Base-by-base conservation (phyloP, 2,329 filamentous ascomycete species). In the Rutstroemia sp. region DNA sequence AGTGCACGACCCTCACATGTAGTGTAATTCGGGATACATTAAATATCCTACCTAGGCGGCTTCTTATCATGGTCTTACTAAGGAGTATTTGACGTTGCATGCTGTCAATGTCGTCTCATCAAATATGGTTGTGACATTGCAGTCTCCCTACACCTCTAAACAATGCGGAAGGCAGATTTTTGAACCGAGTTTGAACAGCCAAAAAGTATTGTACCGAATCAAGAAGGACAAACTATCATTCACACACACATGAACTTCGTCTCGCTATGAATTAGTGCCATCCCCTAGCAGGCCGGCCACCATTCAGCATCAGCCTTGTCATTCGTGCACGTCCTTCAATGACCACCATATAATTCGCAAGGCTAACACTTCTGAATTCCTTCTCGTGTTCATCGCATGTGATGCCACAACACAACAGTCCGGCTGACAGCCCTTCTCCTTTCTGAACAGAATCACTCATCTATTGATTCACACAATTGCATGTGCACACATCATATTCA, bases 341-440 rank as follows among this genome's bases (percentile, higher is more conserved):
- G 10, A 23, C 17, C 42, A 17, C 9, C 19, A 46, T 14, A 19
- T 3, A 46, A 46, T 21, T 23, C 8, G 39, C 51, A 40, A 54
- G 51, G 51, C 51, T 54, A 34, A 27, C 14, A 34, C 30, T 23
- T 53, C 27, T 16, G 8, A 10, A 53, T 42, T 42, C 8, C 16
- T 6, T 17, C 51, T 44, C 25, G 25, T 49, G 52, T 36, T 34
- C n/a, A 40, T 50, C 21, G 53, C 53, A 44, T 55, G 46, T 55
- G 53, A 53, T 50, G 38, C 17, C 19, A 42, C 40, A 36, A 42
- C 23, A 44, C 27, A 46, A 42, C 17, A 50, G 21, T 25, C 48
- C 27, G 23, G 17, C 16, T 44, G 47, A 30, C 12, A 19, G 17
- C 19, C 19, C 14, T 8, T 42, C 19, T 42, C n/a, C 5, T 10